A percentile compares a stretch with the other conserved stretches of the same genome.
phyloP scores from a whole-genome alignment of 192 early-diverging fungal species.

The Podila verticillata region DNA sequence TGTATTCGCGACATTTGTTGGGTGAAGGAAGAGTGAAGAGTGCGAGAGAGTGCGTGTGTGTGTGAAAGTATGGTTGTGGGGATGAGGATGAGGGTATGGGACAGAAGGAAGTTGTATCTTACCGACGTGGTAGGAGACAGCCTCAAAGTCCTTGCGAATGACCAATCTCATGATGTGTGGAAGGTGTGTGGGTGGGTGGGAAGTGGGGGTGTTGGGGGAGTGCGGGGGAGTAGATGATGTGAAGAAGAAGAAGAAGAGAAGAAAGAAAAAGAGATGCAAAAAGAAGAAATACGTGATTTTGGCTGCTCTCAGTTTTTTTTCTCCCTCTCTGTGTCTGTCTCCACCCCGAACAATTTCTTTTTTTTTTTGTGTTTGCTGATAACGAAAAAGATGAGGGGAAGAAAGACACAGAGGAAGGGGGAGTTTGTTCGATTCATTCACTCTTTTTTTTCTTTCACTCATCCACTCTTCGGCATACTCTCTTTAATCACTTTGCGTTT shows the following conservation, averaged over 20 bases:
- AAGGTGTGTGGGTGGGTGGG: neutral
- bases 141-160: constrained; percentile 76
- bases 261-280: constrained; percentile 11
- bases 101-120: constrained; percentile 4
- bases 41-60: neutral
- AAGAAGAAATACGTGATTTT: constrained; percentile 6
- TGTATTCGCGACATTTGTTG: neutral
- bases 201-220: constrained; percentile 6
- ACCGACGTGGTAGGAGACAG: constrained; percentile 76
- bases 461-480: too few relatives aligned
- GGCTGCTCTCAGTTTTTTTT: neutral
- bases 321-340: too few relatives aligned
- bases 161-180: constrained; percentile 73
- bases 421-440: too few relatives aligned
- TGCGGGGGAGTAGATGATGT: constrained; percentile 4
- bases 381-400: too few relatives aligned
- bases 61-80: neutral
- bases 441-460: too few relatives aligned
- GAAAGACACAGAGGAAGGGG: too few relatives aligned
- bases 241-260: neutral
- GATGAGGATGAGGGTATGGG: neutral
- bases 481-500: too few relatives aligned
- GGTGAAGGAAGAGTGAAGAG: neutral
- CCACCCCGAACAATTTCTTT: too few relatives aligned
- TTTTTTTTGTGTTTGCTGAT: too few relatives aligned